Evolutionary conservation across 2,329 filamentous ascomycete species (phyloP).

Genomic region (Xylariaceae sp.): DNA sequence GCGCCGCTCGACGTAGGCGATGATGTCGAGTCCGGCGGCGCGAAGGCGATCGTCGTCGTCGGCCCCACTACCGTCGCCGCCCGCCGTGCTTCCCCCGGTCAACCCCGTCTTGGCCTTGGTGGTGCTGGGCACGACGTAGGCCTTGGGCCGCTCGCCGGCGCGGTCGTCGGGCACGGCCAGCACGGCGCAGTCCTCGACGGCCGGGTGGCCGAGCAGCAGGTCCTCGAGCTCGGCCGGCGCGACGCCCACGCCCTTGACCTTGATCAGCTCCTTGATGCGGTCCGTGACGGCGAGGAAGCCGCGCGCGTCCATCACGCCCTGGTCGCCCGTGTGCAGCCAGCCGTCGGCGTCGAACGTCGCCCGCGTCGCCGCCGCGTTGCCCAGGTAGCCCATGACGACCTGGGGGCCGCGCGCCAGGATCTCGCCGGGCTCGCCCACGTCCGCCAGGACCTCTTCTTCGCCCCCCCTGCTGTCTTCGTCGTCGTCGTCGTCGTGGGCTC

Average conservation of each 20-base stretch:
- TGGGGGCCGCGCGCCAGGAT: conserved; percentile 40
- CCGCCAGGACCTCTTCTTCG: too few relatives aligned
- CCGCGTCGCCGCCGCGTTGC: conserved; percentile 29
- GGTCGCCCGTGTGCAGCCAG: conserved; percentile 46
- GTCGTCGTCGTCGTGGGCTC: conserved; percentile 45
- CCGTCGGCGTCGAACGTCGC: conserved; percentile 31
- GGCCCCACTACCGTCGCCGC: neutral
- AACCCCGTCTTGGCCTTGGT: neutral
- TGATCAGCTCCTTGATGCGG: conserved; percentile 62
- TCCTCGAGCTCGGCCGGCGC: conserved; percentile 59
- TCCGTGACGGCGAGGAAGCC: conserved; percentile 52
- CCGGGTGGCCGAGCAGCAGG: conserved; percentile 47
- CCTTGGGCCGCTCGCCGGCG: conserved; percentile 49
- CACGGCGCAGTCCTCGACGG: conserved; percentile 51
- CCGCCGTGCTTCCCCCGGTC: too few relatives aligned
- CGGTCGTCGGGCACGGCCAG: conserved; percentile 46
- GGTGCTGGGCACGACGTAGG: conserved; percentile 43
- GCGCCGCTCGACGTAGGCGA: conserved; percentile 43
- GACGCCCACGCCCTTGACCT: conserved; percentile 56
- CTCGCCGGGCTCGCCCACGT: conserved; percentile 43
- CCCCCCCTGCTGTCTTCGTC: too few relatives aligned
- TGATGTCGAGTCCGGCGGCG: conserved; percentile 30
- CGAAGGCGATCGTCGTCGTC: neutral
- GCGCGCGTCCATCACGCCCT: conserved; percentile 46
- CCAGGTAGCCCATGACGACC: conserved; percentile 41